Conservation (phyloP, 2,329 filamentous ascomycete species). For the Didymella exigua region DNA sequence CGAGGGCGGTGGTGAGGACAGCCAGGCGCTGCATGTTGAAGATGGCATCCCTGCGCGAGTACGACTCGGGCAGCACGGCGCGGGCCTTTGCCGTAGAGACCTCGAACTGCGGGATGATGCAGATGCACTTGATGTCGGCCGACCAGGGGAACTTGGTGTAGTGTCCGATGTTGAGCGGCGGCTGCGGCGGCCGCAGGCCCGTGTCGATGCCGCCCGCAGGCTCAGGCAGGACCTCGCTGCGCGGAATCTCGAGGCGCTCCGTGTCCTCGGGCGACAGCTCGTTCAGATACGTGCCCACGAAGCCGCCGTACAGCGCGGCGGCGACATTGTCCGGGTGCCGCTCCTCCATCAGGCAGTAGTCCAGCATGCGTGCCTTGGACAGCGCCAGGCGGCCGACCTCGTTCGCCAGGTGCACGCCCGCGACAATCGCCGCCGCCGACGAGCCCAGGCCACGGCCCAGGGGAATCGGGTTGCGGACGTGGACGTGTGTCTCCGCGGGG, state of each 20-base stretch:
- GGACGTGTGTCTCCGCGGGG: conserved; percentile 81
- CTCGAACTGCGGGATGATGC: conserved; percentile 94
- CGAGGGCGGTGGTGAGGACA: conserved; percentile 85
- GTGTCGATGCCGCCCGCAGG: conserved; percentile 92
- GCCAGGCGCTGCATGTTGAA: conserved; percentile 97
- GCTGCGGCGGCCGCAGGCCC: conserved; percentile 81
- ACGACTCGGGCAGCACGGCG: conserved; percentile 79
- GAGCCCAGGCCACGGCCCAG: conserved; percentile 92
- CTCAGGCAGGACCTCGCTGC: conserved; percentile 88
- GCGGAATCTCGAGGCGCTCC: conserved; percentile 87
- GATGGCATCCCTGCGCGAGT: conserved; percentile 82
- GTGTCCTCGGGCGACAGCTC: conserved; percentile 88
- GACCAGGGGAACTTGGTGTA: conserved; percentile 97
- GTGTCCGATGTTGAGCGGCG: conserved; percentile 91
- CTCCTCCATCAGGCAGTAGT: conserved; percentile 96
- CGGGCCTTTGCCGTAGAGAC: conserved; percentile 93
- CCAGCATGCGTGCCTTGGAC: conserved; percentile 80
- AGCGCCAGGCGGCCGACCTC: conserved; percentile 82
- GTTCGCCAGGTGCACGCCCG: conserved; percentile 90
- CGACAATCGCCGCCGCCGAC: conserved; percentile 92
- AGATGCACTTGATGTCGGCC: conserved; percentile 92
- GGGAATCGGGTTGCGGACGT: conserved; percentile 95
- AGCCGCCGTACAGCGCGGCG: conserved; percentile 92
- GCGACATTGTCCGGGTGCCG: conserved; percentile 67
- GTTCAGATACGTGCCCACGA: conserved; percentile 95